Evolutionary conservation across 345 rosid species (phyloP).

Genomic region (Camelina sativa): DNA sequence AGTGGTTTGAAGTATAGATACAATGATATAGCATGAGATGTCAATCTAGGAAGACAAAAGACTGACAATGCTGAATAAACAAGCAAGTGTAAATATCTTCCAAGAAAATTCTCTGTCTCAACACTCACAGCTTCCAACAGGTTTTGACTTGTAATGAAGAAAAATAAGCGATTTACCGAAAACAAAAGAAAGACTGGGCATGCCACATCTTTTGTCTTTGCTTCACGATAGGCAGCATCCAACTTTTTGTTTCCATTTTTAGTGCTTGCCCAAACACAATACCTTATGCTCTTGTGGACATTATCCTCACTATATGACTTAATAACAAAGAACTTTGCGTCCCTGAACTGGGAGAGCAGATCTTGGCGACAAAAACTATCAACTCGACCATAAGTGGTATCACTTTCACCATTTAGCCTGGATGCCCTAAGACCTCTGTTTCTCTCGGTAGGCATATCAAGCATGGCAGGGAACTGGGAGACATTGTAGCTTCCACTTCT

Average conservation of each 20-base stretch:
- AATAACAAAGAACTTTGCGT: conserved; percentile 79
- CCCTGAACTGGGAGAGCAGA: conserved; percentile 45
- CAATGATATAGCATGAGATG: conserved; percentile 12
- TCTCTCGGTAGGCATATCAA: conserved; percentile 60
- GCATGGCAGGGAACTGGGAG: conserved; percentile 48
- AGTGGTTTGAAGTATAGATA: not conserved
- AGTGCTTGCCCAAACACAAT: conserved; percentile 93
- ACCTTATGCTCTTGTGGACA: conserved; percentile 85
- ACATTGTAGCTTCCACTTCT: conserved; percentile 53
- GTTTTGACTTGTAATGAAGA: conserved; percentile 9
- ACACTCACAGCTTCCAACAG: conserved; percentile 17
- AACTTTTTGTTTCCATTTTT: conserved; percentile 81
- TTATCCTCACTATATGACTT: conserved; percentile 95
- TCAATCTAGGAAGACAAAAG: conserved; percentile 2
- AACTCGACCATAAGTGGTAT: conserved; percentile 37
- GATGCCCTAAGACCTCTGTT: conserved; percentile 68
- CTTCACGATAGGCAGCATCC: conserved; percentile 79
- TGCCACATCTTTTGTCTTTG: conserved; percentile 56
- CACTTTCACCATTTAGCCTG: conserved; percentile 51
- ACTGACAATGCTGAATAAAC: conserved; percentile 2
- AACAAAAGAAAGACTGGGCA: conserved; percentile 75
- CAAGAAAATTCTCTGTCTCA: not conserved
- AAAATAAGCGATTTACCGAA: conserved; percentile 56
- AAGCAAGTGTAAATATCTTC: conserved; percentile 3
- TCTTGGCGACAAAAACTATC: conserved; percentile 54